Conservation (phyloP, 2,329 filamentous ascomycete species). For the Beauveria varroae region DNA sequence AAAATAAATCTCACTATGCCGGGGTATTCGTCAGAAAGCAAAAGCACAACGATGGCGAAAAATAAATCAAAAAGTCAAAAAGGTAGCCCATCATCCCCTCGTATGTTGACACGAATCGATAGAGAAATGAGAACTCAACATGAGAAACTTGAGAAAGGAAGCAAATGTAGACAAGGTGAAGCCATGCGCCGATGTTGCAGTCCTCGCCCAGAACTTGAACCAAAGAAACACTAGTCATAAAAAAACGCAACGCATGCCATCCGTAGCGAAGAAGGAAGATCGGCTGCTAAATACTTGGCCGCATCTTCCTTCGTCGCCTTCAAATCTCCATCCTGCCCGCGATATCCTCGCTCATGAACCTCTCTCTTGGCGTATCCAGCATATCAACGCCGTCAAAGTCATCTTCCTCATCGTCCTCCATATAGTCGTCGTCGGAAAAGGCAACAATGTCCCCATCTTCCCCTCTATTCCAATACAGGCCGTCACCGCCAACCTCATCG, state of each 20-base stretch:
- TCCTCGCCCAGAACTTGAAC: background rate
- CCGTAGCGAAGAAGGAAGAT: background rate
- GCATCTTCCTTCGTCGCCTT: constrained; percentile 4
- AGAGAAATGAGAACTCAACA: background rate
- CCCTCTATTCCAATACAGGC: constrained; percentile 49
- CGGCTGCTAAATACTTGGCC: background rate
- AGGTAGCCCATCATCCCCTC: too few species aligned
- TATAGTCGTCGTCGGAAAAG: constrained; percentile 43
- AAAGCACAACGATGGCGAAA: background rate
- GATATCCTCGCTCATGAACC: constrained; percentile 56
- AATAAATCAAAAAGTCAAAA: background rate
- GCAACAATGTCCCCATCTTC: constrained; percentile 50
- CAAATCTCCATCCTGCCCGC: constrained; percentile 57
- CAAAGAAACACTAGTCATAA: background rate
- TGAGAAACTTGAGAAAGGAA: background rate
- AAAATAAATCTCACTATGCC: background rate
- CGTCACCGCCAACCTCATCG: constrained; percentile 42
- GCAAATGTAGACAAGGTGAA: background rate
- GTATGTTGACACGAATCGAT: too few species aligned
- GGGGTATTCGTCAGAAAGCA: background rate
- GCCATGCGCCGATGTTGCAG: background rate
- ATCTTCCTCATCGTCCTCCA: constrained; percentile 39
- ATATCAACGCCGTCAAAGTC: constrained; percentile 34
- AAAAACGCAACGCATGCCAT: background rate
- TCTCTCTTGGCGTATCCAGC: constrained; percentile 36